Conservation (phyloP, 2,329 filamentous ascomycete genomes). For the Verticillium albo-atrum region DNA sequence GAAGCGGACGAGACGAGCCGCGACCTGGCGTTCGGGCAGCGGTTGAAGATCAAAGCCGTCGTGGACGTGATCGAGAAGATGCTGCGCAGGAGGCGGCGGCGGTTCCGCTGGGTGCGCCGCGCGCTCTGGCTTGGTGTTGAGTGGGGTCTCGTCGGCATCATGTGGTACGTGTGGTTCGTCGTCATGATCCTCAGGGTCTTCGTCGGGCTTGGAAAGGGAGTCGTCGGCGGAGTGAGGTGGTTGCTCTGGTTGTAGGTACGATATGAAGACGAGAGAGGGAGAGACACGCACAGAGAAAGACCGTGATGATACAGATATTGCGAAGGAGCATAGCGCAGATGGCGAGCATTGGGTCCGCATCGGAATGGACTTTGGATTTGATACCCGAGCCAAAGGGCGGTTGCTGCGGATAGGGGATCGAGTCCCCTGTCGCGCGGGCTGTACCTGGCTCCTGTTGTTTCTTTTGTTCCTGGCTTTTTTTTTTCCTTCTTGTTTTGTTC, state of each 20-base stretch:
- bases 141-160: constrained; percentile 80
- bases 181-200: constrained; percentile 71
- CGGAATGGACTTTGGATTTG: not conserved
- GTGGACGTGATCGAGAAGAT: constrained; percentile 75
- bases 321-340: not conserved
- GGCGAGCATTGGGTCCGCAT: not conserved
- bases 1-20: constrained; percentile 75
- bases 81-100: constrained; percentile 61
- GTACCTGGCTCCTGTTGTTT: not conserved
- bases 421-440: not conserved
- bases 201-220: constrained; percentile 56
- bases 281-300: no score
- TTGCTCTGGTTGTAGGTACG: constrained; percentile 65
- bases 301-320: not conserved
- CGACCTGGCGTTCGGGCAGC: constrained; percentile 71
- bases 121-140: constrained; percentile 80
- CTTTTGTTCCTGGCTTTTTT: not conserved
- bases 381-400: not conserved
- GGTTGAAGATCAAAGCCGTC: constrained; percentile 75
- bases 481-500: not conserved
- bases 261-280: not conserved
- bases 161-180: constrained; percentile 93
- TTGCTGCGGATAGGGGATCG: not conserved
- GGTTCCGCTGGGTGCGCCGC: constrained; percentile 70
- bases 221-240: constrained; percentile 65